phyloP scores from a whole-genome alignment of 768 basidiomycete genomes.

The Macrolepiota albuminosa region DNA sequence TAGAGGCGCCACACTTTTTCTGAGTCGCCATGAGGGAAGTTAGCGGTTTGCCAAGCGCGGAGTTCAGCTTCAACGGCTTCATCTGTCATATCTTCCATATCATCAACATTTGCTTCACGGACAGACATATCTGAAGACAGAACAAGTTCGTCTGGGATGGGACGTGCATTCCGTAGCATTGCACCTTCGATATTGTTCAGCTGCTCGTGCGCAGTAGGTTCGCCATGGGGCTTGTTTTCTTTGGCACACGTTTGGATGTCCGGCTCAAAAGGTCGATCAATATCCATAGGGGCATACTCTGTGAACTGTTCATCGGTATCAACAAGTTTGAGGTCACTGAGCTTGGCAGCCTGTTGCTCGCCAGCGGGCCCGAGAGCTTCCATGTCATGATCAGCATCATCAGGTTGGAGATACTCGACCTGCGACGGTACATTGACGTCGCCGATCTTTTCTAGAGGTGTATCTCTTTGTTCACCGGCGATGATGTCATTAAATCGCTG shows the following conservation, averaged over 20 bases:
- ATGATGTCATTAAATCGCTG: conserved; percentile 84
- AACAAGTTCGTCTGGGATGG: conserved; percentile 15
- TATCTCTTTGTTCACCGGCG: conserved; percentile 30
- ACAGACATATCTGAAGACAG: conserved; percentile 21
- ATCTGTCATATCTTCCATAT: conserved; percentile 28
- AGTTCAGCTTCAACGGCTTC: conserved; percentile 43
- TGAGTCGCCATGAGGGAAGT: conserved; percentile 50
- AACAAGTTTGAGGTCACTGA: conserved; percentile 74
- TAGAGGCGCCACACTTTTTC: conserved; percentile 90
- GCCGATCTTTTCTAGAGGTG: conserved; percentile 29
- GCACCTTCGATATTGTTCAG: conserved; percentile 41
- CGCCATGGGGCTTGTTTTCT: conserved; percentile 18
- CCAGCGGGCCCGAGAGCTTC: conserved; percentile 88
- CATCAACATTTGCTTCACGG: conserved; percentile 28
- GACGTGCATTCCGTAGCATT: conserved; percentile 31
- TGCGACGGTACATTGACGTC: conserved; percentile 39
- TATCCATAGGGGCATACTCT: conserved; percentile 43
- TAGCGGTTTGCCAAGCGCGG: conserved; percentile 55
- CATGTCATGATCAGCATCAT: conserved; percentile 66
- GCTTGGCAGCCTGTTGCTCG: conserved; percentile 76
- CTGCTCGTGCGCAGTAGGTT: conserved; percentile 19
- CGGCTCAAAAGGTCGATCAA: conserved; percentile 26
- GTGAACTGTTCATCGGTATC: conserved; percentile 46
- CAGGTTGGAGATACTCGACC: conserved; percentile 74
- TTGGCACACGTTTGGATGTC: conserved; percentile 23